phyloP scores from a whole-genome alignment of 1,139 yeast species.

The Taphrina flavorubra region DNA sequence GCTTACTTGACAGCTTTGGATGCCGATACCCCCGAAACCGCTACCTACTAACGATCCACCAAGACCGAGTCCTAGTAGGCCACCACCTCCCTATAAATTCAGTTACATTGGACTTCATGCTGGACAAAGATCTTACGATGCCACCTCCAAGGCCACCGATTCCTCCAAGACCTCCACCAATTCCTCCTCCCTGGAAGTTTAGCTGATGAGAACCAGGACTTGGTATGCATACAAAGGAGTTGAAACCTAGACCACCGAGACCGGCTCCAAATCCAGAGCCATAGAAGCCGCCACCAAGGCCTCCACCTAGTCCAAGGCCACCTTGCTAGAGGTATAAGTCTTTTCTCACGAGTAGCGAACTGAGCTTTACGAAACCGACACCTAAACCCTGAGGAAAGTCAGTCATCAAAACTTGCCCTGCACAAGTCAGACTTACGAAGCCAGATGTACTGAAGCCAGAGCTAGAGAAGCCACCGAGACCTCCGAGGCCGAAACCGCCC shows the following conservation, averaged over 20 bases:
- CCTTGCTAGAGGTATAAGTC: neutral
- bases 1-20: slow-evolving; percentile 18
- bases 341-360: too few relatives aligned
- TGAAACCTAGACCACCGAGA: slow-evolving; percentile 28
- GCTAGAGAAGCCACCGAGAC: slow-evolving; percentile 28
- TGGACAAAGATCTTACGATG: neutral
- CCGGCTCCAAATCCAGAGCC: slow-evolving; percentile 28
- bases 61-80: slow-evolving; percentile 13
- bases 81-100: slow-evolving; percentile 6
- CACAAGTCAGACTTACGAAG: slow-evolving; percentile 3
- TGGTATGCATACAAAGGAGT: slow-evolving; percentile 8
- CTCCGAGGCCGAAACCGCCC: slow-evolving; percentile 28
- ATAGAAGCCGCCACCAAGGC: slow-evolving; percentile 21
- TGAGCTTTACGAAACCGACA: neutral
- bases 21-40: slow-evolving; percentile 23
- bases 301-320: slow-evolving; percentile 13
- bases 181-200: neutral
- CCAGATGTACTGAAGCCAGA: slow-evolving; percentile 17
- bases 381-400: neutral
- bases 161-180: slow-evolving; percentile 10
- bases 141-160: slow-evolving; percentile 20
- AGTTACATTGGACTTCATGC: neutral
- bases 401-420: neutral
- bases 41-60: slow-evolving; percentile 24
- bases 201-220: neutral